phyloP scores from a whole-genome alignment of 768 basidiomycete genomes.

The Daedaleopsis nitida region DNA sequence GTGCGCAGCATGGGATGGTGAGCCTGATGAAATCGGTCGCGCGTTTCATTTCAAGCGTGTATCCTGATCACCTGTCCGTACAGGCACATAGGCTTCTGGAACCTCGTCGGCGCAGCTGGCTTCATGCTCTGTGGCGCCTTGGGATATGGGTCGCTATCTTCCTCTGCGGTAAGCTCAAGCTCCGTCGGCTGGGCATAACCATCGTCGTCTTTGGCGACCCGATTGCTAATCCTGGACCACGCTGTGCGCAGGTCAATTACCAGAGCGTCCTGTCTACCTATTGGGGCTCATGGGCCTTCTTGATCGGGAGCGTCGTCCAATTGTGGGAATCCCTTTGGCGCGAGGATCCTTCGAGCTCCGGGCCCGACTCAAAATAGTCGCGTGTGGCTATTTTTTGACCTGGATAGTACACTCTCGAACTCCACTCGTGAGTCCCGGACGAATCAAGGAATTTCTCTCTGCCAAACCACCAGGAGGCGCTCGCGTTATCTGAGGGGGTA shows the following conservation, averaged over 20 bases:
- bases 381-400: too few species aligned
- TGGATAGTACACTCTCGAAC: too few species aligned
- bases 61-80: background rate
- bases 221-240: background rate
- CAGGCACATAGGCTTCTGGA: conserved; percentile 49
- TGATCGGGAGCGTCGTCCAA: conserved; percentile 59
- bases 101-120: conserved; percentile 58
- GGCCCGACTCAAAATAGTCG: too few species aligned
- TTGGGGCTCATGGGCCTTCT: conserved; percentile 64
- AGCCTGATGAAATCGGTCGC: conserved; percentile 9
- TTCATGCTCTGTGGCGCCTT: conserved; percentile 62
- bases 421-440: too few species aligned
- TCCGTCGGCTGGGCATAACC: too few species aligned
- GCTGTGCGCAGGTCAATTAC: conserved; percentile 39
- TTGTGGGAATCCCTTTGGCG: conserved; percentile 46
- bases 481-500: conserved; percentile 95
- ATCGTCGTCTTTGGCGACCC: too few species aligned
- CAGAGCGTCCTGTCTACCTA: conserved; percentile 57
- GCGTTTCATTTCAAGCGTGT: background rate
- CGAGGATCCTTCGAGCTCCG: conserved; percentile 10
- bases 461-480: conserved; percentile 87
- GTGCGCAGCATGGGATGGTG: conserved; percentile 55
- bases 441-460: too few species aligned
- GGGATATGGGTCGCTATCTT: conserved; percentile 43
- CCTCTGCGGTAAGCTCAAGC: conserved; percentile 15